phyloP scores from a whole-genome alignment of 192 early-diverging fungal genomes.

The Coemansia sp. region DNA sequence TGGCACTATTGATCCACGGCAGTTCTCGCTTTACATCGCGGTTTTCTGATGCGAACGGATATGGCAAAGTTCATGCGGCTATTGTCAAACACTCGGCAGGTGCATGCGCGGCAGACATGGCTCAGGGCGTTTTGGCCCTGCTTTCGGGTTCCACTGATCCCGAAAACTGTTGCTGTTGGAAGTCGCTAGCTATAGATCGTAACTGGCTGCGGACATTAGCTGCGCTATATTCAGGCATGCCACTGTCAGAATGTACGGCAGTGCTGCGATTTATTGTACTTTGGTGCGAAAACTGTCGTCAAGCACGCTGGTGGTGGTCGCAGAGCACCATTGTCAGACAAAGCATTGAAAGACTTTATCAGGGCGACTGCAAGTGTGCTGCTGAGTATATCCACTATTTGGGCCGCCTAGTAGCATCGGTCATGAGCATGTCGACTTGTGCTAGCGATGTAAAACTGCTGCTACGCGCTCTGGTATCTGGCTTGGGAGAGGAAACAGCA shows the following conservation, averaged over 20 bases:
- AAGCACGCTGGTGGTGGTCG: slow-evolving; percentile 30
- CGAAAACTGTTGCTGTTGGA: slow-evolving; percentile 6
- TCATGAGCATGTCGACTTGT: slow-evolving; percentile 21
- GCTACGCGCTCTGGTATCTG: slow-evolving; percentile 27
- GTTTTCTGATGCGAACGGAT: slow-evolving; percentile 15
- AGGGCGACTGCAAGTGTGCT: slow-evolving; percentile 5
- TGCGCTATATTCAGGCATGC: slow-evolving; percentile 10
- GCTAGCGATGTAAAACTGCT: slow-evolving; percentile 33
- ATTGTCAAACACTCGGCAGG: not conserved
- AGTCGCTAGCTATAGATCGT: slow-evolving; percentile 12
- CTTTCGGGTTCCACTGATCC: slow-evolving; percentile 22
- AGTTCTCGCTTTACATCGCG: not conserved
- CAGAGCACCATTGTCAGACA: slow-evolving; percentile 33
- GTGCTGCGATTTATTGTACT: slow-evolving; percentile 21
- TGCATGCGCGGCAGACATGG: slow-evolving; percentile 11
- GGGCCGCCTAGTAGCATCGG: slow-evolving; percentile 17
- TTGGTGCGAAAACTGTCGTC: slow-evolving; percentile 26
- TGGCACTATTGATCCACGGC: slow-evolving; percentile 35
- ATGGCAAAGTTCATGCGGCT: slow-evolving; percentile 7
- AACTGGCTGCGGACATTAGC: slow-evolving; percentile 28
- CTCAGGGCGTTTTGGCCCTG: slow-evolving; percentile 25
- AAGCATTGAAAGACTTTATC: slow-evolving; percentile 29
- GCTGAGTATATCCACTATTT: slow-evolving; percentile 13
- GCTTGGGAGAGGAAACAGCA: not conserved
- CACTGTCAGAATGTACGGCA: slow-evolving; percentile 10